phyloP scores from a whole-genome alignment of 1,139 yeast genomes.

The Taphrina confusa region DNA sequence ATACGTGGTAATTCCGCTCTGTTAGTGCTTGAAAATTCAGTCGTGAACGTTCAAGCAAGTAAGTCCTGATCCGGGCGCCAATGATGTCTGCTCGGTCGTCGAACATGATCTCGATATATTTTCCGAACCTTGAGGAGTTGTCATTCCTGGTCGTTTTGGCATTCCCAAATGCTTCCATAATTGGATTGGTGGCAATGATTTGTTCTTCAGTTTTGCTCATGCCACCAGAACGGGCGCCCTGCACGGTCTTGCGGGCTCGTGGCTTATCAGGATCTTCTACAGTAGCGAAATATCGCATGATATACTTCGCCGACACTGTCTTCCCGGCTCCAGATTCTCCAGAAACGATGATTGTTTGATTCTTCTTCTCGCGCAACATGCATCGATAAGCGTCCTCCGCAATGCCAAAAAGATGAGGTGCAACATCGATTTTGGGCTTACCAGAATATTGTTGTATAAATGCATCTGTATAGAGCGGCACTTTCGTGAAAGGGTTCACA shows the following conservation, averaged over 20 bases:
- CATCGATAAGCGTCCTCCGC: conserved; percentile 98
- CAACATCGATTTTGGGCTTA: conserved; percentile 86
- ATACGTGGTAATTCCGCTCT: conserved; percentile 93
- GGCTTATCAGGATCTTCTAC: conserved; percentile 67
- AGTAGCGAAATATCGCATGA: conserved; percentile 95
- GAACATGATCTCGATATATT: conserved; percentile 87
- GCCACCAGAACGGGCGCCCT: conserved; percentile 41
- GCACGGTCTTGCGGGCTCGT: conserved; percentile 44
- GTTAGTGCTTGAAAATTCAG: conserved; percentile 85
- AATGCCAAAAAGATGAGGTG: conserved; percentile 95
- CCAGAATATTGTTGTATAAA: conserved; percentile 94
- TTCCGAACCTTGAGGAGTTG: conserved; percentile 96
- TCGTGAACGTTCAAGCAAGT: conserved; percentile 87
- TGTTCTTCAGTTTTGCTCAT: conserved; percentile 90
- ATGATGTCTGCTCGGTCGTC: conserved; percentile 72
- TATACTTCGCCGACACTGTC: conserved; percentile 94
- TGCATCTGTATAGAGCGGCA: conserved; percentile 84
- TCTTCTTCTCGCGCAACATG: conserved; percentile 79
- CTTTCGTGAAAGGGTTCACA: conserved; percentile 89
- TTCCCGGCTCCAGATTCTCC: conserved; percentile 99
- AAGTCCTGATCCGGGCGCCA: conserved; percentile 93
- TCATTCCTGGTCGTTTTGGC: conserved; percentile 97
- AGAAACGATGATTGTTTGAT: conserved; percentile 94
- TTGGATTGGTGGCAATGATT: conserved; percentile 94
- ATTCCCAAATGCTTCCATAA: conserved; percentile 98